Percentiles rank a stretch among this genome's conserved stretches.
phyloP scores from a whole-genome alignment of 208 protist genomes.

The Naegleria lovaniensis region DNA sequence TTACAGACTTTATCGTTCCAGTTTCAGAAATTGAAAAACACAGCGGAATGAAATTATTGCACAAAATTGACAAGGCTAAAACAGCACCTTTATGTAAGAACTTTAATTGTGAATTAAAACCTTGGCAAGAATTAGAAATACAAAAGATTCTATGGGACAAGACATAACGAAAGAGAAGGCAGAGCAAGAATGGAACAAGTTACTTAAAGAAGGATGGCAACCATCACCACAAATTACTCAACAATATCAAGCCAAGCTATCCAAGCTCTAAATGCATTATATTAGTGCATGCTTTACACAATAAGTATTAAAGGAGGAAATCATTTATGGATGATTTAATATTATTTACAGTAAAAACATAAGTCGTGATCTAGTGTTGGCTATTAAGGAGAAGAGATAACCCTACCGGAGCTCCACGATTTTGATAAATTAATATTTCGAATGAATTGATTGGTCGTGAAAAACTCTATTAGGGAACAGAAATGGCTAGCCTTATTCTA shows the following conservation, averaged over 20 bases:
- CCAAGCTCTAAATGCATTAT: no score
- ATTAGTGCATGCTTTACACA: no score
- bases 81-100: not conserved
- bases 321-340: no score
- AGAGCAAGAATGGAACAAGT: not conserved
- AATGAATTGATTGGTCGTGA: no score
- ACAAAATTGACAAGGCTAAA: not conserved
- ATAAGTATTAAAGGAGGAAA: no score
- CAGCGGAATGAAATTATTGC: not conserved
- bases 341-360: no score
- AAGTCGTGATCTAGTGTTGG: no score
- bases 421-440: no score
- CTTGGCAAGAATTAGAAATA: not conserved
- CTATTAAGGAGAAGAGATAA: no score
- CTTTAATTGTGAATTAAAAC: not conserved
- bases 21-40: not conserved
- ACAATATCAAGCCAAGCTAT: not conserved
- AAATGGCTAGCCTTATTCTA: no score
- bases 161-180: not conserved
- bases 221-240: not conserved
- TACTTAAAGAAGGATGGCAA: not conserved
- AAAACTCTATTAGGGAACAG: no score
- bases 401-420: no score
- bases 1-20: constrained; percentile 2
- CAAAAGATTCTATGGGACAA: not conserved